Evolutionary conservation across 2,329 filamentous ascomycete species (phyloP).

Genomic region (Penicillium concentricum): DNA sequence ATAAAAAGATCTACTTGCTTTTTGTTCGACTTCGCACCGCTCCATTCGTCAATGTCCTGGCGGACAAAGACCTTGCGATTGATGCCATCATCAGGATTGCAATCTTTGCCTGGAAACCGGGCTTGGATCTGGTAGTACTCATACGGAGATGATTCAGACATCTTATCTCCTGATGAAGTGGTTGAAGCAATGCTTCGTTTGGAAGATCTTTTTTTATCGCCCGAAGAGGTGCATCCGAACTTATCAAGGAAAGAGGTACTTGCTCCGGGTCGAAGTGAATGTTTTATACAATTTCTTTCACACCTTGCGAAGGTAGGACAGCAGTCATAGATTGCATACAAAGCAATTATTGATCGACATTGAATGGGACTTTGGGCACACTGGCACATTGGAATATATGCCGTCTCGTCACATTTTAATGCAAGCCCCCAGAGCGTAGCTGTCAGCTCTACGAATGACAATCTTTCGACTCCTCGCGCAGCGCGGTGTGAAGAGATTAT

Average conservation of each 20-base stretch:
- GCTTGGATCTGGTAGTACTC: slow-evolving; percentile 5
- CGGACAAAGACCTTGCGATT: slow-evolving; percentile 9
- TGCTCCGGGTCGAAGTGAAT: background rate
- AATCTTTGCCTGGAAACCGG: background rate
- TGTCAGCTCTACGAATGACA: no score
- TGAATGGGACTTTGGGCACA: background rate
- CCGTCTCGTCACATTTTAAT: background rate
- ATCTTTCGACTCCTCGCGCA: background rate
- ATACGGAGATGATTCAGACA: background rate
- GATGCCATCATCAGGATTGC: background rate
- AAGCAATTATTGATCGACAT: background rate
- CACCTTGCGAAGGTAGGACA: background rate
- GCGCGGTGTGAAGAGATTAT: background rate
- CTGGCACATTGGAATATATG: background rate
- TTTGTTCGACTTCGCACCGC: slow-evolving; percentile 11
- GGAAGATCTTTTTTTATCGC: background rate
- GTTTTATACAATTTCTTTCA: background rate
- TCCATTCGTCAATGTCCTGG: slow-evolving; percentile 20
- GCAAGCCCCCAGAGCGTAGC: background rate
- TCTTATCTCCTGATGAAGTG: background rate
- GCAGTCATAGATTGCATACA: background rate
- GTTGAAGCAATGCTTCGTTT: background rate
- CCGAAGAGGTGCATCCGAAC: slow-evolving; percentile 6
- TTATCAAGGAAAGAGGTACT: background rate
- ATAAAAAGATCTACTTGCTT: slow-evolving; percentile 19